Conservation (phyloP, 2,329 filamentous ascomycete species). For the Fusarium cicatricum region DNA sequence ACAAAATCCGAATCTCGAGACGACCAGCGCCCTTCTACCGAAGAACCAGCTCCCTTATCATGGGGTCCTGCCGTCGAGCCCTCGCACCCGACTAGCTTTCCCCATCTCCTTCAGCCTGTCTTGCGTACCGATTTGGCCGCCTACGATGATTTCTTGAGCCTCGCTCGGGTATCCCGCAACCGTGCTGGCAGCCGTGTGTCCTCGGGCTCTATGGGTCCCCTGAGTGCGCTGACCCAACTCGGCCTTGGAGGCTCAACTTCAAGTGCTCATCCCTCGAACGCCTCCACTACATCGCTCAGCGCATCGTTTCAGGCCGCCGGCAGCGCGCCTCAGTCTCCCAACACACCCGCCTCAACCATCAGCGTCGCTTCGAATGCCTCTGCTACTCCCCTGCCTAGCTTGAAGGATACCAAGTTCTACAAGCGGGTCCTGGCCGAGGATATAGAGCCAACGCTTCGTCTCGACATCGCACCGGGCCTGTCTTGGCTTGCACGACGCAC, state of each 20-base stretch:
- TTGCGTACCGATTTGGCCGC: conserved; percentile 82
- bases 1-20: conserved; percentile 71
- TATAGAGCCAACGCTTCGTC: conserved; percentile 89
- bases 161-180: conserved; percentile 74
- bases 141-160: conserved; percentile 84
- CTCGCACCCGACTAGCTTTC: conserved; percentile 73
- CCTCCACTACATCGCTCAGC: conserved; percentile 66
- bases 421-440: conserved; percentile 90
- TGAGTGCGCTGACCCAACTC: conserved; percentile 52
- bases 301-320: conserved; percentile 57
- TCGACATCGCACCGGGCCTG: conserved; percentile 88
- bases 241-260: conserved; percentile 58
- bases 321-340: conserved; percentile 66
- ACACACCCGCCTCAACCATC: conserved; percentile 62
- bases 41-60: conserved; percentile 47
- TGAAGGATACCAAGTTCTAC: conserved; percentile 94
- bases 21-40: conserved; percentile 48
- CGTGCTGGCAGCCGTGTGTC: conserved; percentile 70
- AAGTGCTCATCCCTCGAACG: conserved; percentile 61
- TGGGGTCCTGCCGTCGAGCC: conserved; percentile 51
- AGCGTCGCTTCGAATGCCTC: conserved; percentile 54
- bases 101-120: conserved; percentile 83
- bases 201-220: conserved; percentile 71
- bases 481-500: conserved; percentile 92
- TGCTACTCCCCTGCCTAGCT: conserved; percentile 58